Evolutionary conservation across 352 stramenopile species (phyloP), one percentile per base, ranked within the genome.

Genomic region (Blastocystis sp.): DNA sequence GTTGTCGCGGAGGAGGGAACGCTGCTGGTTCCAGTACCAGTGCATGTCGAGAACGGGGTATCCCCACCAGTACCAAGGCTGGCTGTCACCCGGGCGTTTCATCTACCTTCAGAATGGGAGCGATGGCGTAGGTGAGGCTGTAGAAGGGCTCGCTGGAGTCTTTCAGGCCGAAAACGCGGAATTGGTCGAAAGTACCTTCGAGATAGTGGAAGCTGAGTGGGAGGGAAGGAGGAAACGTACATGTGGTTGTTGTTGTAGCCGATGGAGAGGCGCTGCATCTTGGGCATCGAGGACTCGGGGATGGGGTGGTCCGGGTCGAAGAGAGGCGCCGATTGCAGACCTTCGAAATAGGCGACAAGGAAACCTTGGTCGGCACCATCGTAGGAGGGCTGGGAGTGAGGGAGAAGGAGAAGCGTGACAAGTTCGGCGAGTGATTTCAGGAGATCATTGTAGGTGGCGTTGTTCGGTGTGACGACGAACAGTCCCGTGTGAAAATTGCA

Each of bases 201-300:
- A 94, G 93, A 34, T 91, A 93, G 34, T 91, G 91, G 79, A 94
- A 94, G 79, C 93, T 91, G 14, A 89, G 89, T 65, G 93, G 84
- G 69, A 92, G 93, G 65, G 93, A 94, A 94, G 78, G 86, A 93
- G 87, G 93, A 93, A 73, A 91, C 93, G 84, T 93, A 94, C 89
- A 94, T 94, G 89, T 94, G 91, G 88, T 94, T 94, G 88, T 94
- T 94, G 84, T 94, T 94, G 88, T 94, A 94, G 24, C 91, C 91
- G 61, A 94, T 91, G 4, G 91, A 90, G 8, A 94, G 87, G 44
- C 91, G 81, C 4, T 90, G 48, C 32, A 89, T 77, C 11, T 69
- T 79, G 8, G 81, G 71, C 32, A 91, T 84, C 36, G 90, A 87
- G 63, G 92, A 87, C 34, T 89, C 79, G 46, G 87, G 87, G 0